Percentiles rank a stretch among this genome's conserved stretches.
phyloP scores from a whole-genome alignment of 192 early-diverging fungal species.

The Radiomyces spectabilis region DNA sequence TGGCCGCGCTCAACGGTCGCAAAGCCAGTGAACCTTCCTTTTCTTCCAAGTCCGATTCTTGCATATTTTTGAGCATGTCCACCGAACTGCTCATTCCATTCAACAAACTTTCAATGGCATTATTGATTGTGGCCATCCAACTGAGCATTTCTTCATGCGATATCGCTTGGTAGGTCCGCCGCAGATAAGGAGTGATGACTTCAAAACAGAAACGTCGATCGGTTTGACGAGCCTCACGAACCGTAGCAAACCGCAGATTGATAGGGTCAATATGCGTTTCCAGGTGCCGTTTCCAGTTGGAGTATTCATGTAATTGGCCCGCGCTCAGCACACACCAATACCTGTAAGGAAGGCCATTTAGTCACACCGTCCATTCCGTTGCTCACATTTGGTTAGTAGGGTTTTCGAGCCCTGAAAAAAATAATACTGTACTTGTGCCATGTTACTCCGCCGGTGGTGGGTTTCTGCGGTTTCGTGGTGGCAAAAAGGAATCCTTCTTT shows the following conservation, averaged over 20 bases:
- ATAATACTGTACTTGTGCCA: constrained; percentile 38
- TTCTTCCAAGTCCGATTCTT: background rate
- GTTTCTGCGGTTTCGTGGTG: constrained; percentile 33
- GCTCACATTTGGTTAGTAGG: constrained; percentile 13
- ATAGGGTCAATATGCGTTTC: constrained; percentile 54
- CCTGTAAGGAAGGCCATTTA: constrained; percentile 10
- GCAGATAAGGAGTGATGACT: constrained; percentile 51
- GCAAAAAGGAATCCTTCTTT: constrained; percentile 52
- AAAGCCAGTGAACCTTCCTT: too few relatives aligned
- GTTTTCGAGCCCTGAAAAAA: constrained; percentile 4
- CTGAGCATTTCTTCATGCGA: constrained; percentile 53
- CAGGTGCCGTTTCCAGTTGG: constrained; percentile 56
- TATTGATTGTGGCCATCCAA: constrained; percentile 63
- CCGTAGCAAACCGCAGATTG: constrained; percentile 58
- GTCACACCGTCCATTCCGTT: constrained; percentile 2
- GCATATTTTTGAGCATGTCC: background rate
- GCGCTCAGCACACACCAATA: constrained; percentile 64
- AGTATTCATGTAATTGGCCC: constrained; percentile 56
- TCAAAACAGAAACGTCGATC: constrained; percentile 71
- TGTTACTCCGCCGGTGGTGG: constrained; percentile 10
- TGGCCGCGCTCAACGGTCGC: too few relatives aligned
- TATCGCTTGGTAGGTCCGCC: constrained; percentile 64
- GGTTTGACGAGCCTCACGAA: constrained; percentile 53
- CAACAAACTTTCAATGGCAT: constrained; percentile 61
- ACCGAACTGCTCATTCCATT: constrained; percentile 31